Evolutionary conservation across 2,329 filamentous ascomycete genomes (phyloP).

Genomic region (Lasiodiplodia hormozganensis): DNA sequence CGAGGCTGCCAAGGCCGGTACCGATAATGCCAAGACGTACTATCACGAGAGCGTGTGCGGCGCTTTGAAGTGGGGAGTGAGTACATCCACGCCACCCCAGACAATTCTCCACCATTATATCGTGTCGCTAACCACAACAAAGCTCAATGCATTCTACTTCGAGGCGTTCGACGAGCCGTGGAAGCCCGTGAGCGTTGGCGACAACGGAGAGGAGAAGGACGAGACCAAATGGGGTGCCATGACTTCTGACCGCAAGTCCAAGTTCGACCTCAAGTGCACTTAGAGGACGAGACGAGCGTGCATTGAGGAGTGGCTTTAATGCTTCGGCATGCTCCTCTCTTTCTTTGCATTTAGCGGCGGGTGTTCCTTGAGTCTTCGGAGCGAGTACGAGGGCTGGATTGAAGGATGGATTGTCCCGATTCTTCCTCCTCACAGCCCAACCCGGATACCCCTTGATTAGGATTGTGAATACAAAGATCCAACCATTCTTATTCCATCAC

Average conservation of each 20-base stretch:
- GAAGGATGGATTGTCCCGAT: background rate
- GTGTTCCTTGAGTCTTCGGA: background rate
- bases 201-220: slow-evolving; percentile 66
- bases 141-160: slow-evolving; percentile 72
- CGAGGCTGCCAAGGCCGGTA: slow-evolving; percentile 65
- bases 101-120: background rate
- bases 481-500: background rate
- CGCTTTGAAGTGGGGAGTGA: slow-evolving; percentile 67
- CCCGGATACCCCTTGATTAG: background rate
- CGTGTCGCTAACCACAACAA: background rate
- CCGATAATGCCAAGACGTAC: slow-evolving; percentile 65
- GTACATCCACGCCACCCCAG: background rate
- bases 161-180: slow-evolving; percentile 77
- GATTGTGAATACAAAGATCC: slow-evolving; percentile 1
- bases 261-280: slow-evolving; percentile 55
- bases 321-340: background rate
- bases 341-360: background rate
- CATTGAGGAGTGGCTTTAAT: background rate
- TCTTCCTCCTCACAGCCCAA: background rate
- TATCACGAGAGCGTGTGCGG: slow-evolving; percentile 69
- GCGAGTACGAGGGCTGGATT: background rate
- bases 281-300: background rate
- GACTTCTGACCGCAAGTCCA: slow-evolving; percentile 63
- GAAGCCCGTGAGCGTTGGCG: slow-evolving; percentile 70
- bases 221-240: slow-evolving; percentile 76